phyloP scores from a whole-genome alignment of 2,329 filamentous ascomycete genomes.

The Penicillium sp. region DNA sequence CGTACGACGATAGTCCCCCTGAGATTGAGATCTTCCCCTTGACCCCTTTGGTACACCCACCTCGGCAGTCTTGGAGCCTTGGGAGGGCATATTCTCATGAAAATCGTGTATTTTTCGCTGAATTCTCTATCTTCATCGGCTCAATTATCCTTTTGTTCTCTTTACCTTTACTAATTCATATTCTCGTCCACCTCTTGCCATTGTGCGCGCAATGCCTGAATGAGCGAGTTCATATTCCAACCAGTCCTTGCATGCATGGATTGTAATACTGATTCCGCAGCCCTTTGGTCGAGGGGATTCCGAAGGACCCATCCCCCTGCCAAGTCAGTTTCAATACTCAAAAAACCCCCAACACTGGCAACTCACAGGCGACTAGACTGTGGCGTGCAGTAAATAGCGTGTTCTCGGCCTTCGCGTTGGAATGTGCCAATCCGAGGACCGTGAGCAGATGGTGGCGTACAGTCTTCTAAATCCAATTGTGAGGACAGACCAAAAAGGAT shows the following conservation, averaged over 20 bases:
- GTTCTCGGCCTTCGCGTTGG: slow-evolving; percentile 27
- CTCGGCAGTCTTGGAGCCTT: neutral
- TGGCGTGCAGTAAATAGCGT: slow-evolving; percentile 29
- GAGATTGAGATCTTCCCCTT: slow-evolving; percentile 5
- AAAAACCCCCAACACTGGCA: neutral
- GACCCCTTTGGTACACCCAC: neutral
- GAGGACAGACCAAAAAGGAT: neutral
- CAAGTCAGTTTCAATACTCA: neutral
- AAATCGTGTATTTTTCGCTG: neutral
- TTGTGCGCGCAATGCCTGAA: slow-evolving; percentile 22
- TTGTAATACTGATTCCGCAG: slow-evolving; percentile 22
- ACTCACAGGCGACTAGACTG: slow-evolving; percentile 28
- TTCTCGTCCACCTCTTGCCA: slow-evolving; percentile 21
- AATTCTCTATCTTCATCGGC: neutral
- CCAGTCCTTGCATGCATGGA: slow-evolving; percentile 26
- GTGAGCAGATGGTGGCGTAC: slow-evolving; percentile 24
- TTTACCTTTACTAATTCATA: neutral
- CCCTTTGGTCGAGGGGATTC: slow-evolving; percentile 23
- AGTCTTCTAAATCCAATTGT: slow-evolving; percentile 16
- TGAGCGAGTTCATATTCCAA: slow-evolving; percentile 27
- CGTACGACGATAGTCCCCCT: neutral
- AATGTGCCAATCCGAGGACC: slow-evolving; percentile 26
- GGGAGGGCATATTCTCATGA: neutral
- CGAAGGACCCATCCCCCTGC: slow-evolving; percentile 30
- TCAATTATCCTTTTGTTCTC: neutral